Evolutionary conservation across 805 yeast species (phyloP), one percentile per base, ranked within the genome.

Genomic region (Zygotorulaspora chibaensis): DNA sequence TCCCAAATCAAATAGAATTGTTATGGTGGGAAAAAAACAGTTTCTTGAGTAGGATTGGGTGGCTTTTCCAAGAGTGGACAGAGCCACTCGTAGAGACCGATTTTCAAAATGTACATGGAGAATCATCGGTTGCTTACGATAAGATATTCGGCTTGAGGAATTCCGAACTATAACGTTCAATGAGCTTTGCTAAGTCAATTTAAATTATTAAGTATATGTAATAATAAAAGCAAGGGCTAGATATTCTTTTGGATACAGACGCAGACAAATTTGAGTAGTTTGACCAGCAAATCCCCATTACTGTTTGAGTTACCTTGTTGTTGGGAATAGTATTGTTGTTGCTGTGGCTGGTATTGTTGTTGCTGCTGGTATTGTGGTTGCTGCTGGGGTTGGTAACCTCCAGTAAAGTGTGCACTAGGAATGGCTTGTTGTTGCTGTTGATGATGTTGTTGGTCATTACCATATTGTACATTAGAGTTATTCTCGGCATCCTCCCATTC

Each of bases 201-300:
- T 33, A 33, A 13, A n/a, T 33, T n/a, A 33, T 33, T n/a, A 33
- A n/a, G 18, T 41, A 38, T 26, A 37, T 28, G 35, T 40, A 37
- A 31, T 26, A 35, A 43, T 7, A 15, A 26, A 17, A 30, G 30
- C 11, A 27, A 34, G 31, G n/a, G 42, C 42, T 43, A 43, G 11
- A 48, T n/a, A 38, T 37, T 44, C 31, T 48, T 44, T 39, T 42
- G 46, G 17, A 40, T 33, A 53, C 74, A 71, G 42, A 58, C 47
- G 49, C 74, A 69, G 20, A 68, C 48, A 11, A 69, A 27, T 44
- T 63, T 59, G 40, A 69, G 35, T 37, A 68, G 43, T 37, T 47
- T 56, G 54, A 47, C 58, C 54, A 54, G 42, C 37, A 55, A 46
- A 47, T 48, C 38, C 42, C 47, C 43, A 34, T 46, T 40, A 16